Conservation (phyloP, 371 early-diverging fungal species). For the Rhizopus stolonifer region DNA sequence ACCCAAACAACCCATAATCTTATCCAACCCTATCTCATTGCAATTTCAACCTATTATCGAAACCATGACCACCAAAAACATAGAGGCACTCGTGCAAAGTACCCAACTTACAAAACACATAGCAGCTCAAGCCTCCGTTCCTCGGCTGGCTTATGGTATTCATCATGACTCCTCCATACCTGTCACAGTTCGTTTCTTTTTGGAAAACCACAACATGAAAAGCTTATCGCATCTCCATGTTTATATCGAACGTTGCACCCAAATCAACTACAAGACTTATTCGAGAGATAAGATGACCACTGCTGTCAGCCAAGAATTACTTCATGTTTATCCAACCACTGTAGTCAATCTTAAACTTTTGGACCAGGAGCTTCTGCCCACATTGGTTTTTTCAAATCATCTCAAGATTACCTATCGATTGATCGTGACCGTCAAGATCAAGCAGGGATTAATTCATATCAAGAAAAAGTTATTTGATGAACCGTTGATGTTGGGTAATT, state of each 20-base stretch:
- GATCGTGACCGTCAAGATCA: slow-evolving; percentile 14
- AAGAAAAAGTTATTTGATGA: slow-evolving; percentile 23
- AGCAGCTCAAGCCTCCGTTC: slow-evolving; percentile 16
- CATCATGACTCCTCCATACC: slow-evolving; percentile 18
- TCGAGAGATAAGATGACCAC: slow-evolving; percentile 17
- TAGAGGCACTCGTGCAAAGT: slow-evolving; percentile 6
- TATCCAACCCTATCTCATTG: slow-evolving; percentile 18
- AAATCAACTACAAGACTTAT: slow-evolving; percentile 27
- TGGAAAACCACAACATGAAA: slow-evolving; percentile 2
- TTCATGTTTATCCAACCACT: not conserved
- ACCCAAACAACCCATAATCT: slow-evolving; percentile 12
- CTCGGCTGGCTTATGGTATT: slow-evolving; percentile 26
- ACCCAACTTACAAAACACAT: slow-evolving; percentile 13
- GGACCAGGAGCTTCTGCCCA: slow-evolving; percentile 4
- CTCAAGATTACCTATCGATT: slow-evolving; percentile 17
- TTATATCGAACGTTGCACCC: slow-evolving; percentile 23
- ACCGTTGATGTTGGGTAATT: slow-evolving; percentile 21
- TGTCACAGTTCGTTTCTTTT: slow-evolving; percentile 10
- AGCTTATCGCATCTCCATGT: slow-evolving; percentile 15
- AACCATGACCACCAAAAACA: slow-evolving; percentile 20
- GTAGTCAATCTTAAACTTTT: slow-evolving; percentile 12
- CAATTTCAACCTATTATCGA: slow-evolving; percentile 27
- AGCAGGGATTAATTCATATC: slow-evolving; percentile 17
- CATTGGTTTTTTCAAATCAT: slow-evolving; percentile 19
- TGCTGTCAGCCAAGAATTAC: slow-evolving; percentile 7